These are phyloP conservation scores for Backusella parvicylindrica DNA, from an alignment of 192 early-diverging fungal species.

Conservation along the genomic window DNA sequence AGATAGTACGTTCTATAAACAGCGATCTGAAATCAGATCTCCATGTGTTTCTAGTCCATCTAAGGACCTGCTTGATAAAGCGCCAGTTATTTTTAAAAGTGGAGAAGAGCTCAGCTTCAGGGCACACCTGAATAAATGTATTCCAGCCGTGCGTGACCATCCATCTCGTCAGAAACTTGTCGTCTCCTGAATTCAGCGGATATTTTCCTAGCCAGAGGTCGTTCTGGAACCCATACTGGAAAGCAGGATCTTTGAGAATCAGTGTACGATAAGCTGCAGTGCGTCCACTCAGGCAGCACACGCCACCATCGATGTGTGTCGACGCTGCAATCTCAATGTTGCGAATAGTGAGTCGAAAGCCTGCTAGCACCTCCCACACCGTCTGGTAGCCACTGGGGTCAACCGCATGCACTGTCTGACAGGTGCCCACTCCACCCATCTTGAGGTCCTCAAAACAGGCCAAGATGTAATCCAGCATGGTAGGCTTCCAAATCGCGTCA, in stretches of 20 bases:
- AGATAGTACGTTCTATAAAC: slow-evolving; percentile 51
- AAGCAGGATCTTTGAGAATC: slow-evolving; percentile 57
- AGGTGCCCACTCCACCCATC: slow-evolving; percentile 58
- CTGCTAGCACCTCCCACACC: slow-evolving; percentile 60
- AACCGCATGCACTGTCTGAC: slow-evolving; percentile 47
- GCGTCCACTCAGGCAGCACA: slow-evolving; percentile 59
- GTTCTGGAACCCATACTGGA: slow-evolving; percentile 56
- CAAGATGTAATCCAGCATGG: slow-evolving; percentile 52
- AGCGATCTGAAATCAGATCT: slow-evolving; percentile 50
- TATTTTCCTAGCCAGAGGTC: slow-evolving; percentile 56
- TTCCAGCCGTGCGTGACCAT: slow-evolving; percentile 57
- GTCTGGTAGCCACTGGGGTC: slow-evolving; percentile 42
- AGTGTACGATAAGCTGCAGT: slow-evolving; percentile 60
- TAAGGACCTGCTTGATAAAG: slow-evolving; percentile 56
- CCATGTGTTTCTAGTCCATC: slow-evolving; percentile 66
- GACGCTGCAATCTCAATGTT: slow-evolving; percentile 61
- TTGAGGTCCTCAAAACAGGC: slow-evolving; percentile 57
- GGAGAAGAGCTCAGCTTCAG: slow-evolving; percentile 53
- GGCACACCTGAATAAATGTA: slow-evolving; percentile 55
- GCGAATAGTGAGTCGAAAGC: slow-evolving; percentile 53
- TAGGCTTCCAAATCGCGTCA: slow-evolving; percentile 54
- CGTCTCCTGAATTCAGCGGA: slow-evolving; percentile 58
- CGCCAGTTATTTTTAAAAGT: slow-evolving; percentile 66
- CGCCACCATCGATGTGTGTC: slow-evolving; percentile 61
- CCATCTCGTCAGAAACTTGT: slow-evolving; percentile 63